These are phyloP conservation scores for Stagonosporopsis vannaccii DNA, from an alignment of 2,329 filamentous ascomycete species.

Conservation along the genomic window DNA sequence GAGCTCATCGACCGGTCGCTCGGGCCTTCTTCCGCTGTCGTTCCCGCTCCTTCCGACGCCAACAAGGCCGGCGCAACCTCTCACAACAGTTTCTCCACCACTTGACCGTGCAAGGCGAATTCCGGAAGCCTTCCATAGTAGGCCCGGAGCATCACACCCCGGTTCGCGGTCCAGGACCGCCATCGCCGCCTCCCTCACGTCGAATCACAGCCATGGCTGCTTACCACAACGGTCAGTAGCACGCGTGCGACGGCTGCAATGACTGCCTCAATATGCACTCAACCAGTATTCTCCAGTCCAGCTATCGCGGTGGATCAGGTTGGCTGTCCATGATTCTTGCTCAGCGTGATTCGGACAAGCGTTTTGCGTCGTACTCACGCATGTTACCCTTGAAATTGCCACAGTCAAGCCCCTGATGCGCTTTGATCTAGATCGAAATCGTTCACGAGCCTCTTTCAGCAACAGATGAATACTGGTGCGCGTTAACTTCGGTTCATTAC, in stretches of 20 bases:
- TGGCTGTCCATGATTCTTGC: slow-evolving; percentile 19
- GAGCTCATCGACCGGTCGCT: slow-evolving; percentile 26
- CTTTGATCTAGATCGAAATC: slow-evolving; percentile 41
- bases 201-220: slow-evolving; percentile 35
- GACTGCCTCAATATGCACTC: slow-evolving; percentile 32
- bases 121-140: slow-evolving; percentile 35
- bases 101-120: slow-evolving; percentile 32
- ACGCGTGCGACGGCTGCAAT: slow-evolving; percentile 28
- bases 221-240: slow-evolving; percentile 29
- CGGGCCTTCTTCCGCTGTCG: slow-evolving; percentile 40
- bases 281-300: slow-evolving; percentile 22
- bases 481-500: slow-evolving; percentile 44
- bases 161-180: slow-evolving; percentile 43
- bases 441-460: slow-evolving; percentile 34
- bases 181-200: slow-evolving; percentile 36
- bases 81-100: slow-evolving; percentile 48
- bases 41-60: slow-evolving; percentile 41
- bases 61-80: slow-evolving; percentile 32
- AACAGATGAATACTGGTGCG: slow-evolving; percentile 34
- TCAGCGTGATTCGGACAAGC: slow-evolving; percentile 21
- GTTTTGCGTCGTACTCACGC: slow-evolving; percentile 23
- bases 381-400: slow-evolving; percentile 33
- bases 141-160: slow-evolving; percentile 32
- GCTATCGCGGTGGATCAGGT: slow-evolving; percentile 29
- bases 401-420: slow-evolving; percentile 33